Evolutionary conservation across 257 asterid species (phyloP).

Genomic region (Galeopsis tetrahit): DNA sequence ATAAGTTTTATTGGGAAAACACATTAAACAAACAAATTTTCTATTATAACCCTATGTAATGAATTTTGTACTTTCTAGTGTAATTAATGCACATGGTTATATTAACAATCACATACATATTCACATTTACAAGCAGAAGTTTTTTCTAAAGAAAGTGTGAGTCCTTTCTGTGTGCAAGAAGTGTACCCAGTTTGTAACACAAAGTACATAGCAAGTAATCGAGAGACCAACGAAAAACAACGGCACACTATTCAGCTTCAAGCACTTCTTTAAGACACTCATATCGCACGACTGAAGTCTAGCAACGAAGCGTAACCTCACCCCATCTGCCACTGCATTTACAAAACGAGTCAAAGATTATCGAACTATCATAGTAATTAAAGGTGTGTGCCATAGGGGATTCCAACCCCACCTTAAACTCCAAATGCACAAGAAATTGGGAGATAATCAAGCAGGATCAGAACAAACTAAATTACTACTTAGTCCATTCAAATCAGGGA

Average conservation of each 20-base stretch:
- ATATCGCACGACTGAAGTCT: constrained; percentile 21
- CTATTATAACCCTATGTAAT: too few species aligned
- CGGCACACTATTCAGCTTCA: constrained; percentile 25
- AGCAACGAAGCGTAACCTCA: constrained; percentile 44
- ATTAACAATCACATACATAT: background rate
- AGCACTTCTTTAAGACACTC: constrained; percentile 33
- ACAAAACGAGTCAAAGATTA: constrained; percentile 32
- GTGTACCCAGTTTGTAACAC: constrained; percentile 22
- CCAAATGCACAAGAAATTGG: background rate
- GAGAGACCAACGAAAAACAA: constrained; percentile 10
- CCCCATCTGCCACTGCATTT: constrained; percentile 95
- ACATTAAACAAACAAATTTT: too few species aligned
- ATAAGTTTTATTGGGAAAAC: too few species aligned
- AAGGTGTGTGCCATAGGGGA: constrained; percentile 16
- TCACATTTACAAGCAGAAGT: background rate
- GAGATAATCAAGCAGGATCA: background rate
- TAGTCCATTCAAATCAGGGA: background rate
- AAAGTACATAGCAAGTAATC: constrained; percentile 10
- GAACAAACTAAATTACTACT: constrained; percentile 7
- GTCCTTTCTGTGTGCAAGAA: constrained; percentile 24
- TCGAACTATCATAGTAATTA: background rate
- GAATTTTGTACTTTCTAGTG: too few species aligned
- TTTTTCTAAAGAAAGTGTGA: background rate
- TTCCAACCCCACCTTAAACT: background rate
- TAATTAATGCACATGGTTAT: too few species aligned